Evolutionary conservation across 2,329 filamentous ascomycete species (phyloP).

Genomic region (Dactylella cylindrospora): DNA sequence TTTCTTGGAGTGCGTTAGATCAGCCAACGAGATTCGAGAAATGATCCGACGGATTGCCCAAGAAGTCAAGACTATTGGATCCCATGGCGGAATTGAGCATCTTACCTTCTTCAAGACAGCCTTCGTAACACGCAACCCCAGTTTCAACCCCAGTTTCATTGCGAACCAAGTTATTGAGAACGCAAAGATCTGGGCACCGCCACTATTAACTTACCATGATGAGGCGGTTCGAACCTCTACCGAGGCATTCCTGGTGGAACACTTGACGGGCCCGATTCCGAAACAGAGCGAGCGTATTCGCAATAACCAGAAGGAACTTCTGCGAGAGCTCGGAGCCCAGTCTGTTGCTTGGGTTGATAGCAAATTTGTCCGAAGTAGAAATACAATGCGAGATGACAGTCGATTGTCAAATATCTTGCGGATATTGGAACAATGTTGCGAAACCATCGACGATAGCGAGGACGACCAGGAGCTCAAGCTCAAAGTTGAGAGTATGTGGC

Average conservation of each 20-base stretch:
- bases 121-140: conserved; percentile 38
- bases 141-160: conserved; percentile 21
- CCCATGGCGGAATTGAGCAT: conserved; percentile 57
- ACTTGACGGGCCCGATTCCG: conserved; percentile 30
- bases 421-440: conserved; percentile 27
- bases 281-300: conserved; percentile 33
- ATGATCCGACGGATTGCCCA: conserved; percentile 52
- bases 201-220: conserved; percentile 58
- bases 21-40: conserved; percentile 47
- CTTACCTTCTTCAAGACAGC: conserved; percentile 55
- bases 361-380: conserved; percentile 34
- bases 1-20: conserved; percentile 53
- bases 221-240: conserved; percentile 55
- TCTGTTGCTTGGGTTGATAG: conserved; percentile 34
- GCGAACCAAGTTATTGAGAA: conserved; percentile 44
- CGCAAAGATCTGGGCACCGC: conserved; percentile 58
- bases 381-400: conserved; percentile 37
- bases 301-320: conserved; percentile 28
- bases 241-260: conserved; percentile 50
- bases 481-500: conserved; percentile 41
- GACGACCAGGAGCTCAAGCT: conserved; percentile 34
- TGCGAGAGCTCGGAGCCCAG: conserved; percentile 19
- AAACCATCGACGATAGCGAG: conserved; percentile 20
- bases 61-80: conserved; percentile 57
- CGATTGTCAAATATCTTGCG: conserved; percentile 32